Evolutionary conservation across 768 basidiomycete species (phyloP).

Genomic region (Cubamyces sp.): DNA sequence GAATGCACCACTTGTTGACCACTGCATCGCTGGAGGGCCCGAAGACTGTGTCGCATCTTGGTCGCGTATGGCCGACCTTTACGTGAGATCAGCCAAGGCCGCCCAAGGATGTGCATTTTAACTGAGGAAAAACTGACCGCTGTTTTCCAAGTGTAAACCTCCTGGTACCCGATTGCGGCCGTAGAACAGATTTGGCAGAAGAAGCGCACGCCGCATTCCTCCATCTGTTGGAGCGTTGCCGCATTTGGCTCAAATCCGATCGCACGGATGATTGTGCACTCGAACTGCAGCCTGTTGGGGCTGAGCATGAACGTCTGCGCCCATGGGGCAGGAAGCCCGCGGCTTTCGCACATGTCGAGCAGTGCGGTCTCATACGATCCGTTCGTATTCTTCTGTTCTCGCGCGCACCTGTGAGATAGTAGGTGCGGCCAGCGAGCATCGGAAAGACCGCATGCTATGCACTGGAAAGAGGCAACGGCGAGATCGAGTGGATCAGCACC

Average conservation of each 20-base stretch:
- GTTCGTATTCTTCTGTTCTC: too few species aligned
- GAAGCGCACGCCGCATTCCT: not conserved
- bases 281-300: not conserved
- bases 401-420: too few species aligned
- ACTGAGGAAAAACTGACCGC: not conserved
- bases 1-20: not conserved
- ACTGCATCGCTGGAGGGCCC: not conserved
- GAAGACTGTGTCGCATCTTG: not conserved
- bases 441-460: too few species aligned
- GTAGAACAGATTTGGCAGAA: constrained; percentile 1
- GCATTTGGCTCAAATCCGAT: constrained; percentile 12
- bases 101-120: too few species aligned
- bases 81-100: not conserved
- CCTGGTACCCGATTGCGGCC: not conserved
- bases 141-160: not conserved
- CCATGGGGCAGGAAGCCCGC: not conserved
- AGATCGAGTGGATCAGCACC: too few species aligned
- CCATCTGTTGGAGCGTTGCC: constrained; percentile 11
- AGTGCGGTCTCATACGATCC: too few species aligned
- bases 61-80: not conserved
- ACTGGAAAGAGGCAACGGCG: constrained; percentile 3
- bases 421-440: too few species aligned
- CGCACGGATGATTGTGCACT: not conserved
- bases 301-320: not conserved
- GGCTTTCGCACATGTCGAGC: not conserved